A percentile compares a stretch with the other conserved stretches of the same genome.
These are phyloP conservation scores for Gracilaria caudata DNA, from an alignment of 23 red algal species.

Conservation along the genomic window DNA sequence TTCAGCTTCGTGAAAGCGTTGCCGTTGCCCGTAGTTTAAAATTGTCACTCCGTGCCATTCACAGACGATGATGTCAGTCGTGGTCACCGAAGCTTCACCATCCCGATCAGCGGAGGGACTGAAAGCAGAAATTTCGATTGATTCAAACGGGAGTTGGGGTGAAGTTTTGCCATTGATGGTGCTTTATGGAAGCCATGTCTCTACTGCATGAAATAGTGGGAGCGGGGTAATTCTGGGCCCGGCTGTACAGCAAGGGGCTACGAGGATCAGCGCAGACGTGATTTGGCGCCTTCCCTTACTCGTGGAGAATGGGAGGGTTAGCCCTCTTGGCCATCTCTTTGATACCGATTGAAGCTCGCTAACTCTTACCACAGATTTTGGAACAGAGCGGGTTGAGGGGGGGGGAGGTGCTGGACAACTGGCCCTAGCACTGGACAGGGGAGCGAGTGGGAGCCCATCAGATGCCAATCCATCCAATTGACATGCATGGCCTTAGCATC, in stretches of 20 bases:
- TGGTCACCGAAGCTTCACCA: not conserved
- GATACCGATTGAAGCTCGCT: no score
- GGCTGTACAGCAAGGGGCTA: not conserved
- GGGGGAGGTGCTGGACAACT: no score
- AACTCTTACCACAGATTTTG: no score
- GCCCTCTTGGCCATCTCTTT: no score
- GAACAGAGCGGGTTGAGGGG: no score
- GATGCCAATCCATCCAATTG: not conserved
- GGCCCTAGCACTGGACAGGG: no score
- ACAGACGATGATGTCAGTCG: not conserved
- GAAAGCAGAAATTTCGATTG: not conserved
- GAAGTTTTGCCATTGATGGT: not conserved
- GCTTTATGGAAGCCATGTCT: not conserved
- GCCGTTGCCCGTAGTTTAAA: not conserved
- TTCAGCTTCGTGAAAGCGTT: not conserved
- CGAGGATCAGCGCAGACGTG: no score
- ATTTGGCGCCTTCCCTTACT: no score
- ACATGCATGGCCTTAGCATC: not conserved
- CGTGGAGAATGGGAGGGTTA: no score
- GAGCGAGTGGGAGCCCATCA: no score
- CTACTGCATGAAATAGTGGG: not conserved
- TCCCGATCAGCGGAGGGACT: not conserved
- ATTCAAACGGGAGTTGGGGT: not conserved
- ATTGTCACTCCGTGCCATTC: not conserved
- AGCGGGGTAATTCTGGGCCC: not conserved